These are phyloP conservation scores for Delonix regia DNA, from an alignment of 306 rosid genomes.

Conservation along the genomic window DNA sequence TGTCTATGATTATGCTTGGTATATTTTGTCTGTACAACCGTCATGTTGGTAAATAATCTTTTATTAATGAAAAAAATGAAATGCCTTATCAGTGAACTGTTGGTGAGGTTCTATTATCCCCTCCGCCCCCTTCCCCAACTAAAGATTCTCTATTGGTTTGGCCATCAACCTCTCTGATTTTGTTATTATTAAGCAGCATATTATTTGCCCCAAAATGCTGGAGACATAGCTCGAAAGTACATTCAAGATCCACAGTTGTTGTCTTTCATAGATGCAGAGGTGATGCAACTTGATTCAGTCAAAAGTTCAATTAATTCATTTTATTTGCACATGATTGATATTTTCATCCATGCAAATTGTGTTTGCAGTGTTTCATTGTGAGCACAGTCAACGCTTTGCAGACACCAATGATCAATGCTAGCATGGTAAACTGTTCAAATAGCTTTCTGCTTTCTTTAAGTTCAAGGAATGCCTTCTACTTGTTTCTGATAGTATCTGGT, in stretches of 20 bases:
- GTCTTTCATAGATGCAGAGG: conserved; percentile 98
- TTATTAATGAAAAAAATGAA: conserved; percentile 19
- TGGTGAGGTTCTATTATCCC: not conserved
- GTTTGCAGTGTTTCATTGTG: conserved; percentile 88
- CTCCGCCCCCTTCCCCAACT: not conserved
- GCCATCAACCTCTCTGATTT: conserved; percentile 29
- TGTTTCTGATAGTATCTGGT: not conserved
- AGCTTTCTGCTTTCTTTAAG: conserved; percentile 17
- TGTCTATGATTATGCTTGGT: conserved; percentile 19
- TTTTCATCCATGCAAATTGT: conserved; percentile 23
- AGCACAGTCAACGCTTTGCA: conserved; percentile 94
- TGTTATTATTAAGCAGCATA: conserved; percentile 63
- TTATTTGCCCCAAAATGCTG: conserved; percentile 95
- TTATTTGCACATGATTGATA: conserved; percentile 22
- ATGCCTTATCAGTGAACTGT: conserved; percentile 6
- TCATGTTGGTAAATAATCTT: conserved; percentile 7
- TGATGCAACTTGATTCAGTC: conserved; percentile 40
- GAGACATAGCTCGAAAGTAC: conserved; percentile 85
- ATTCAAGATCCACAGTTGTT: conserved; percentile 78
- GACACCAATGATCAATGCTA: conserved; percentile 98
- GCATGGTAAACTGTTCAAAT: conserved; percentile 67
- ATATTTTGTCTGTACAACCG: conserved; percentile 7
- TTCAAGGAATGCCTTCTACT: conserved; percentile 19
- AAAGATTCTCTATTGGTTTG: conserved; percentile 25
- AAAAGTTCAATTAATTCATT: conserved; percentile 30